These are phyloP conservation scores for Spongiforma sp. DNA, from an alignment of 1,284 basidiomycete species.

Conservation along the genomic window DNA sequence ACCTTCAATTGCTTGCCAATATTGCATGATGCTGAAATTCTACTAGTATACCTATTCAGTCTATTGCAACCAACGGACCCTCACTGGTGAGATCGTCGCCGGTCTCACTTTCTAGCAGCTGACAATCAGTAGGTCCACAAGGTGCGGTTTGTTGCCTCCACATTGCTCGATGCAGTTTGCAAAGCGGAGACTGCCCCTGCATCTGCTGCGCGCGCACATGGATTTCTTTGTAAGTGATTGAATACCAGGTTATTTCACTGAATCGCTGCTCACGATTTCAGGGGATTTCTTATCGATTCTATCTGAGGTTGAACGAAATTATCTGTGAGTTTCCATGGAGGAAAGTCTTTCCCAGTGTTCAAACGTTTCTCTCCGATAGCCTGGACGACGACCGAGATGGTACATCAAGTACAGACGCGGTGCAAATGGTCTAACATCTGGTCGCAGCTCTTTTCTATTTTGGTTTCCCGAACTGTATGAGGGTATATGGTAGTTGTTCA, in stretches of 20 bases:
- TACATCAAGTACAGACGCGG: constrained; percentile 60
- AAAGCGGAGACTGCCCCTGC: constrained; percentile 79
- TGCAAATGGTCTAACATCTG: constrained; percentile 42
- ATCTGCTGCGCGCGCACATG: constrained; percentile 78
- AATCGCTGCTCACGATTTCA: constrained; percentile 34
- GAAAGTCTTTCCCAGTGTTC: constrained; percentile 2
- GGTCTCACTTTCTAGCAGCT: background rate
- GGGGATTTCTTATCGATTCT: constrained; percentile 91
- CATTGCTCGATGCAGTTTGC: constrained; percentile 83
- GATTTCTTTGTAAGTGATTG: constrained; percentile 68
- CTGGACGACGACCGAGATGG: constrained; percentile 77
- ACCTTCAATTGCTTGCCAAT: constrained; percentile 4
- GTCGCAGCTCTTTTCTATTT: too few species aligned
- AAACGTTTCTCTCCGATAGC: constrained; percentile 43
- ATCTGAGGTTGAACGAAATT: constrained; percentile 87
- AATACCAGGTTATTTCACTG: constrained; percentile 11
- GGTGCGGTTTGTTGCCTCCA: constrained; percentile 89
- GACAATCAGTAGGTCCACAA: constrained; percentile 69
- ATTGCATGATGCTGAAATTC: constrained; percentile 4
- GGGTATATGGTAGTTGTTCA: too few species aligned
- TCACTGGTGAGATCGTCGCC: constrained; percentile 58
- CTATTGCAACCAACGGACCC: constrained; percentile 87
- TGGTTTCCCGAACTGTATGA: too few species aligned
- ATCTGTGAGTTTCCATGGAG: constrained; percentile 60
- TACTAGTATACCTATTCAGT: constrained; percentile 84